A percentile compares a stretch with the other conserved stretches of the same genome.
Evolutionary conservation across 192 early-diverging fungal species (phyloP).

Genomic region (Phlyctochytrium arcticum): DNA sequence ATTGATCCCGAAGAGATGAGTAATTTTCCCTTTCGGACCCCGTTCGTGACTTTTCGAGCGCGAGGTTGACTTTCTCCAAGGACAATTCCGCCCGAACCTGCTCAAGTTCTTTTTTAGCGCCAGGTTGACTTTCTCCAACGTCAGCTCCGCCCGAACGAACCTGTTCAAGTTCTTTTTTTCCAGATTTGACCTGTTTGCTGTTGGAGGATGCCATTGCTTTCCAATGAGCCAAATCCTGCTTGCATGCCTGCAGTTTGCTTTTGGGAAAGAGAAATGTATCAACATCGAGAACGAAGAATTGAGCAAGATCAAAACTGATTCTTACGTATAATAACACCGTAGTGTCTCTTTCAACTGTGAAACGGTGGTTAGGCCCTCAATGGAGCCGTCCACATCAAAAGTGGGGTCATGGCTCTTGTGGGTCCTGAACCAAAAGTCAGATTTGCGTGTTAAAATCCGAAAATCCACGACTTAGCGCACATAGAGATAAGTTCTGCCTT

Average conservation of each 20-base stretch:
- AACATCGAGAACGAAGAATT: not conserved
- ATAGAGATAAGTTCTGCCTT: not conserved
- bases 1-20: too few species aligned
- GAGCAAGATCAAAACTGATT: not conserved
- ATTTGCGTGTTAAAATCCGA: not conserved
- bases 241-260: not conserved
- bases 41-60: not conserved
- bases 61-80: too few species aligned
- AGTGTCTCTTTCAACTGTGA: not conserved
- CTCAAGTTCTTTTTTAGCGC: not conserved
- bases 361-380: not conserved
- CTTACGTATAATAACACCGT: not conserved
- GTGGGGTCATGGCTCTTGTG: not conserved
- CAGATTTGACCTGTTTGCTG: not conserved
- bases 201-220: not conserved
- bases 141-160: not conserved
- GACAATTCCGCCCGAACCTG: not conserved
- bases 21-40: not conserved
- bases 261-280: not conserved
- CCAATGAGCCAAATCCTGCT: not conserved
- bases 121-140: not conserved
- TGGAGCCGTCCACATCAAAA: not conserved
- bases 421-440: not conserved
- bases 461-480: not conserved
- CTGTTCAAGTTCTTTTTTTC: not conserved